A percentile compares a stretch with the other conserved stretches of the same genome.
Conservation (phyloP, 345 rosid genomes). For the Stellera chamaejasme region DNA sequence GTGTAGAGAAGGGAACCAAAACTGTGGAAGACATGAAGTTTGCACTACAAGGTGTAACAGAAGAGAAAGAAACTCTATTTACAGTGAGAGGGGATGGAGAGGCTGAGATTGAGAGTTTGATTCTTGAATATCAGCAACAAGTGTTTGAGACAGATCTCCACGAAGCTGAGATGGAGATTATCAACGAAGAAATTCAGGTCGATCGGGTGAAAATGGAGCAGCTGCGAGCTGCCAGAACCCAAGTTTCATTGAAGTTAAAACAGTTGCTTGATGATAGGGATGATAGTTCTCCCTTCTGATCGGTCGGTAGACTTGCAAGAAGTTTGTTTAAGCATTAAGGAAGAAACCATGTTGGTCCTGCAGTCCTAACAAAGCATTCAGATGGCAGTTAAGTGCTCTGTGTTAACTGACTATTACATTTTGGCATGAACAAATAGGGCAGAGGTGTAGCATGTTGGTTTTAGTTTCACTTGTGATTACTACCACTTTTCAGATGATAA, state of each 20-base stretch:
- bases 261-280: slow-evolving; percentile 19
- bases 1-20: slow-evolving; percentile 37
- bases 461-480: too few relatives aligned
- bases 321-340: slow-evolving; percentile 26
- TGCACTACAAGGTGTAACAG: slow-evolving; percentile 31
- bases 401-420: slow-evolving; percentile 4
- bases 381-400: slow-evolving; percentile 9
- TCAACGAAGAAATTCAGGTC: slow-evolving; percentile 35
- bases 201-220: slow-evolving; percentile 29
- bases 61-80: slow-evolving; percentile 49
- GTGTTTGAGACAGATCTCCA: slow-evolving; percentile 46
- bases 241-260: slow-evolving; percentile 22
- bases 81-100: slow-evolving; percentile 46
- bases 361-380: slow-evolving; percentile 8
- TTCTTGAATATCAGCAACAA: slow-evolving; percentile 49
- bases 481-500: too few relatives aligned
- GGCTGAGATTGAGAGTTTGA: slow-evolving; percentile 34
- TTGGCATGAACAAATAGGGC: too few relatives aligned
- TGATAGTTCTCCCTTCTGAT: slow-evolving; percentile 13
- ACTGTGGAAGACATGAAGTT: slow-evolving; percentile 34
- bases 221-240: slow-evolving; percentile 22
- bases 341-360: slow-evolving; percentile 28
- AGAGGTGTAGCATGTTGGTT: too few relatives aligned
- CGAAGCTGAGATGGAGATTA: slow-evolving; percentile 35
- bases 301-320: slow-evolving; percentile 35